Evolutionary conservation across 805 yeast species (phyloP).

Genomic region (Candida quercuum): DNA sequence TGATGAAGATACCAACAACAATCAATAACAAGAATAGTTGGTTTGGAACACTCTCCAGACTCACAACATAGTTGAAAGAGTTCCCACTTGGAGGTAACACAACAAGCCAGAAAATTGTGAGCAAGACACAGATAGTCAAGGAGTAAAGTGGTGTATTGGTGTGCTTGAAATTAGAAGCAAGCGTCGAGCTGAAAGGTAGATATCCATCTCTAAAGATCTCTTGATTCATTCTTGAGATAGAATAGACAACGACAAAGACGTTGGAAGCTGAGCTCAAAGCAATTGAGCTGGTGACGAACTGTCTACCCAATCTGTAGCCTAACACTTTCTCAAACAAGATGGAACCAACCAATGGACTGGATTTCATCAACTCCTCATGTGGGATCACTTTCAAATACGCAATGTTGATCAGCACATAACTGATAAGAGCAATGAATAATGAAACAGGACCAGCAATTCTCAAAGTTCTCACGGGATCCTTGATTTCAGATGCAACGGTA

Average conservation of each 20-base stretch:
- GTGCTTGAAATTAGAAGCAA: conserved; percentile 52
- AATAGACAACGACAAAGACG: conserved; percentile 54
- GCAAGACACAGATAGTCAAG: conserved; percentile 28
- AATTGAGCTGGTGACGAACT: conserved; percentile 48
- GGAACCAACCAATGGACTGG: conserved; percentile 58
- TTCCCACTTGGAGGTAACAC: conserved; percentile 30
- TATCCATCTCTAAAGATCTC: conserved; percentile 62
- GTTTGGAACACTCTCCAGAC: conserved; percentile 41
- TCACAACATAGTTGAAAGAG: conserved; percentile 36
- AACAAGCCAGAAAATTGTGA: conserved; percentile 29
- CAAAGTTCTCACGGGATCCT: conserved; percentile 51
- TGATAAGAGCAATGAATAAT: conserved; percentile 38
- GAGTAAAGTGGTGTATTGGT: conserved; percentile 51
- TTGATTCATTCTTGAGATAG: conserved; percentile 57
- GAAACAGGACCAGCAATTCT: conserved; percentile 59
- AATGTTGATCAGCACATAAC: conserved; percentile 46
- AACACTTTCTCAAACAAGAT: conserved; percentile 49
- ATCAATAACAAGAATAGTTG: conserved; percentile 45
- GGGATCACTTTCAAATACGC: conserved; percentile 54
- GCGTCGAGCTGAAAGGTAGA: conserved; percentile 43
- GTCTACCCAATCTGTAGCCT: conserved; percentile 48
- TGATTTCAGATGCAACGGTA: conserved; percentile 55
- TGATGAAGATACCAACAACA: conserved; percentile 52
- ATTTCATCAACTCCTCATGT: conserved; percentile 43
- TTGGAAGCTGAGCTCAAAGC: conserved; percentile 62